A percentile compares a stretch with the other conserved stretches of the same genome.
Conservation (phyloP, 257 asterid genomes). For the Petunia secreta region DNA sequence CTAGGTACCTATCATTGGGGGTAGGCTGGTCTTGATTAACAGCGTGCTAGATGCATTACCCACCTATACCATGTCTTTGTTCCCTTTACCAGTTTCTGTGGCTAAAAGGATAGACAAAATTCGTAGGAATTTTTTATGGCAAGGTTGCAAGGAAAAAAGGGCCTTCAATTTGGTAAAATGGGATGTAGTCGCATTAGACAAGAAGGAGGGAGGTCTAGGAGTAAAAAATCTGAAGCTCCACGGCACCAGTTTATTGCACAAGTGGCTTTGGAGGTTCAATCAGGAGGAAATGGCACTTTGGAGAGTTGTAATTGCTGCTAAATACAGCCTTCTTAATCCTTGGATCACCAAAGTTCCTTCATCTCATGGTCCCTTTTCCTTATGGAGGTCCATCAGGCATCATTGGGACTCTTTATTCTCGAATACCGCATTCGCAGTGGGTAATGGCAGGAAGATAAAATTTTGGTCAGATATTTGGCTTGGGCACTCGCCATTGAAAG, state of each 20-base stretch:
- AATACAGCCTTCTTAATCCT: background rate
- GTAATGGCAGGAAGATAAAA: background rate
- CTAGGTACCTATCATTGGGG: background rate
- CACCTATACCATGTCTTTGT: background rate
- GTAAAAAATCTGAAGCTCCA: background rate
- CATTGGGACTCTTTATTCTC: background rate
- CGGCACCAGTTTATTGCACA: background rate
- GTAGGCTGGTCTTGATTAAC: background rate
- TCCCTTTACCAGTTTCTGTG: background rate
- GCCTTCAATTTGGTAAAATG: background rate
- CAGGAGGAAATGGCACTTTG: background rate
- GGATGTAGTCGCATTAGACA: background rate
- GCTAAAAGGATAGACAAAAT: background rate
- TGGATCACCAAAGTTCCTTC: background rate
- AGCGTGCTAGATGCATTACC: background rate
- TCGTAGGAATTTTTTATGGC: background rate
- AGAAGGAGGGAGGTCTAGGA: background rate
- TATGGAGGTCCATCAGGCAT: background rate
- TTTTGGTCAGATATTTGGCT: background rate
- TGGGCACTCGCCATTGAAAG: background rate
- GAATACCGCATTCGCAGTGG: background rate
- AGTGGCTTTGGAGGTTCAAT: background rate
- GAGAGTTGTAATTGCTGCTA: background rate
- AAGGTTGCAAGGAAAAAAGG: background rate
- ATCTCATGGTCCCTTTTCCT: background rate